Conservation (phyloP, 306 rosid species). For the Begonia loranthoides region DNA sequence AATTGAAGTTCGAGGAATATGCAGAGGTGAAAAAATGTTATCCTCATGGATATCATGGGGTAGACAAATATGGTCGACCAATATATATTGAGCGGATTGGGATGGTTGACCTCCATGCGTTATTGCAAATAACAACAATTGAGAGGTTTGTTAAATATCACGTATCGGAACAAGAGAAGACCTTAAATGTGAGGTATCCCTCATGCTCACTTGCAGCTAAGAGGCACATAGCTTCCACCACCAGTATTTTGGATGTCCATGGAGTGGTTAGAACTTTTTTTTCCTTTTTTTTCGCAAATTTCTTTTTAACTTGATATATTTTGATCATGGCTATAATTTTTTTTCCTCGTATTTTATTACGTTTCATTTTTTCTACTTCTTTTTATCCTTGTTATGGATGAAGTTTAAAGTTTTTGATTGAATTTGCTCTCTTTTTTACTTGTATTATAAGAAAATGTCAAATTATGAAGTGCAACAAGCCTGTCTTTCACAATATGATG, state of each 20-base stretch:
- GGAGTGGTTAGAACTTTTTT: constrained; percentile 67
- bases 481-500: too few relatives aligned
- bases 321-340: too few relatives aligned
- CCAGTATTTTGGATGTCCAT: constrained; percentile 73
- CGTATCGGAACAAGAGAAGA: constrained; percentile 82
- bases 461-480: too few relatives aligned
- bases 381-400: too few relatives aligned
- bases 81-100: constrained; percentile 73
- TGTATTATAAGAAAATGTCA: too few relatives aligned
- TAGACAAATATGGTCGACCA: constrained; percentile 72
- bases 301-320: too few relatives aligned
- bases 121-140: constrained; percentile 47
- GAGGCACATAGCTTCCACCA: constrained; percentile 80
- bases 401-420: too few relatives aligned
- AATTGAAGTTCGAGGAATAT: constrained; percentile 53
- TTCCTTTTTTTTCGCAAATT: too few relatives aligned
- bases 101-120: constrained; percentile 49
- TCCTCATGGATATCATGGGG: constrained; percentile 86
- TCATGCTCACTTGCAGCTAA: constrained; percentile 72
- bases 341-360: too few relatives aligned
- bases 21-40: constrained; percentile 57
- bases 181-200: constrained; percentile 50
- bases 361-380: too few relatives aligned
- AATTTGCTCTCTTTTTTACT: too few relatives aligned
- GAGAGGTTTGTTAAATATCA: constrained; percentile 62